phyloP scores from a whole-genome alignment of 2,329 filamentous ascomycete species.

The Trichoderma breve region DNA sequence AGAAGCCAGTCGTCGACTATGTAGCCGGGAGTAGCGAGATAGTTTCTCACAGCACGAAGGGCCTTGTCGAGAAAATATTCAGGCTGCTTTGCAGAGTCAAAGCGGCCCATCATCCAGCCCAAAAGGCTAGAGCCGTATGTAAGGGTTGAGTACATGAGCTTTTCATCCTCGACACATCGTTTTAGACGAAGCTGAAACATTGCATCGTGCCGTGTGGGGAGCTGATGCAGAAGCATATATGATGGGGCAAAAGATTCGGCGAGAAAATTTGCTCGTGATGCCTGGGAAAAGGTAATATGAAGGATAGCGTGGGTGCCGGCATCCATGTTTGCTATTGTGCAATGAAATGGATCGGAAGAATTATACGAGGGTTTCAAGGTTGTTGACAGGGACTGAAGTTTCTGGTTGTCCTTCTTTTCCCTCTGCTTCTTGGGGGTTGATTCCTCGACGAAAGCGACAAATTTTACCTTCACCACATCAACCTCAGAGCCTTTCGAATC shows the following conservation, averaged over 20 bases:
- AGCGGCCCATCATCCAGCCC: background rate
- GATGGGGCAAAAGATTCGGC: constrained; percentile 2
- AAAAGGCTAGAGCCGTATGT: background rate
- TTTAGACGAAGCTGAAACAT: background rate
- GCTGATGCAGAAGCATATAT: background rate
- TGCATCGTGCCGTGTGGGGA: background rate
- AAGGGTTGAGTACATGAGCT: constrained; percentile 4
- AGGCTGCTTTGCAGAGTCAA: background rate
- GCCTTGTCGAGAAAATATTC: background rate
- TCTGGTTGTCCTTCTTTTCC: background rate
- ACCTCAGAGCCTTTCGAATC: background rate
- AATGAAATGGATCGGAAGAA: background rate
- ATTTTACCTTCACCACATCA: background rate
- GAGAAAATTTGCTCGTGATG: background rate
- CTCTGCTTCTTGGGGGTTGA: background rate
- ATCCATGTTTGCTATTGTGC: background rate
- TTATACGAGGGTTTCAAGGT: background rate
- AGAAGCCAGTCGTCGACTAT: background rate
- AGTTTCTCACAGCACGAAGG: background rate
- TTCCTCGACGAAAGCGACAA: background rate
- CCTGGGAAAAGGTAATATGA: background rate
- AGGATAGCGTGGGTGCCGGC: background rate
- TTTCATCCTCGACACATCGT: background rate
- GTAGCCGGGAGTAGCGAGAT: background rate
- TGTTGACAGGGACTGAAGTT: background rate